Evolutionary conservation across 805 yeast genomes (phyloP).

Genomic region (Nakazawaea laoshanensis): DNA sequence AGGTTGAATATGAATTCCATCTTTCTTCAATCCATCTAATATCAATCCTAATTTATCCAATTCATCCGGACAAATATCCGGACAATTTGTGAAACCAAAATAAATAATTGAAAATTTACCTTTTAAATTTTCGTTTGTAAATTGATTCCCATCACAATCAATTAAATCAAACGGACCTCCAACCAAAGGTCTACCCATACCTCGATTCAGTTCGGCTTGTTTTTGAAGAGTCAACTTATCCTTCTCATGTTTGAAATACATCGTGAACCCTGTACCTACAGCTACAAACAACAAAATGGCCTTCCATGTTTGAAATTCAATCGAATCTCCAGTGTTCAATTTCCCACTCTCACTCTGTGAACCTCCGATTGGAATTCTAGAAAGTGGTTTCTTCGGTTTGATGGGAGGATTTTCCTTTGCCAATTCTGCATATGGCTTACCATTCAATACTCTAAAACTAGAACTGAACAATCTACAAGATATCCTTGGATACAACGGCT

Average conservation of each 20-base stretch:
- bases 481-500: too few species aligned
- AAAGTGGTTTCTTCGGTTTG: constrained; percentile 49
- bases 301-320: constrained; percentile 82
- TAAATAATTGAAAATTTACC: constrained; percentile 82
- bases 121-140: constrained; percentile 69
- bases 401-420: constrained; percentile 6
- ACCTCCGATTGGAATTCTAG: constrained; percentile 75
- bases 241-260: constrained; percentile 69
- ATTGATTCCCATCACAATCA: constrained; percentile 62
- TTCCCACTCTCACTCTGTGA: constrained; percentile 25
- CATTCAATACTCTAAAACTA: background rate
- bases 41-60: constrained; percentile 82
- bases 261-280: constrained; percentile 67
- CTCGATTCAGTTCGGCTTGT: constrained; percentile 79
- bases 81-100: constrained; percentile 96
- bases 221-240: constrained; percentile 62
- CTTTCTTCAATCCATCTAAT: constrained; percentile 49
- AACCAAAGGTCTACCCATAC: constrained; percentile 84
- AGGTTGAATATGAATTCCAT: constrained; percentile 65
- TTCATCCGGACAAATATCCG: constrained; percentile 98
- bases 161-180: constrained; percentile 82
- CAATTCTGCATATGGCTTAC: constrained; percentile 7
- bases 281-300: constrained; percentile 59
- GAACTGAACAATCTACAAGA: too few species aligned
- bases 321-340: constrained; percentile 23